A percentile compares a stretch with the other conserved stretches of the same genome.
phyloP scores from a whole-genome alignment of 257 asterid genomes.

The Petunia secreta region DNA sequence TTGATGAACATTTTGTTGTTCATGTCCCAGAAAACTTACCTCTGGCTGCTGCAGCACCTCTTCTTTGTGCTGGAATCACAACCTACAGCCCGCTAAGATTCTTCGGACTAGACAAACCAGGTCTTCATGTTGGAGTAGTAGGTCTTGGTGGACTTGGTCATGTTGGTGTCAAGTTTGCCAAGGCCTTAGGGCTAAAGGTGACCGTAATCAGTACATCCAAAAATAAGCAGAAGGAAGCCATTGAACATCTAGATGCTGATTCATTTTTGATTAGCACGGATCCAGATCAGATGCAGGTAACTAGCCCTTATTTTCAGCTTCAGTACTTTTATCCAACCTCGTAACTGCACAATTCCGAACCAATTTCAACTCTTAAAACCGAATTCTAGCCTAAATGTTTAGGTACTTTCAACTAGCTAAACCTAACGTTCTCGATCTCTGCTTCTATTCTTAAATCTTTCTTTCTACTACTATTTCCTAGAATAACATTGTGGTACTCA shows the following conservation, averaged over 20 bases:
- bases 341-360: too few species aligned
- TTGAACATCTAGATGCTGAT: slow-evolving; percentile 31
- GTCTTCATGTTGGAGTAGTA: slow-evolving; percentile 24
- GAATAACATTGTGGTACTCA: neutral
- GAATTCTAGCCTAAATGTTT: too few species aligned
- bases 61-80: slow-evolving; percentile 29
- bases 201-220: slow-evolving; percentile 31
- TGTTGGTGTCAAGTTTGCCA: slow-evolving; percentile 29
- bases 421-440: too few species aligned
- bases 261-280: slow-evolving; percentile 27
- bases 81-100: slow-evolving; percentile 24
- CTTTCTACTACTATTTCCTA: neutral
- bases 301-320: too few species aligned
- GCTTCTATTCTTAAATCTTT: neutral
- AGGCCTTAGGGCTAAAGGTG: slow-evolving; percentile 33
- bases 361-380: too few species aligned
- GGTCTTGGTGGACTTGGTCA: slow-evolving; percentile 38
- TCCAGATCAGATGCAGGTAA: slow-evolving; percentile 27
- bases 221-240: slow-evolving; percentile 25
- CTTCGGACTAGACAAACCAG: slow-evolving; percentile 24
- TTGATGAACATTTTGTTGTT: slow-evolving; percentile 26
- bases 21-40: slow-evolving; percentile 20
- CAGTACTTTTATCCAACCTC: too few species aligned
- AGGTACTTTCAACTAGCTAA: too few species aligned
- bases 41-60: slow-evolving; percentile 23